A percentile compares a stretch with the other conserved stretches of the same genome.
phyloP scores from a whole-genome alignment of 805 yeast genomes.

The Candida khao-thaluensis region DNA sequence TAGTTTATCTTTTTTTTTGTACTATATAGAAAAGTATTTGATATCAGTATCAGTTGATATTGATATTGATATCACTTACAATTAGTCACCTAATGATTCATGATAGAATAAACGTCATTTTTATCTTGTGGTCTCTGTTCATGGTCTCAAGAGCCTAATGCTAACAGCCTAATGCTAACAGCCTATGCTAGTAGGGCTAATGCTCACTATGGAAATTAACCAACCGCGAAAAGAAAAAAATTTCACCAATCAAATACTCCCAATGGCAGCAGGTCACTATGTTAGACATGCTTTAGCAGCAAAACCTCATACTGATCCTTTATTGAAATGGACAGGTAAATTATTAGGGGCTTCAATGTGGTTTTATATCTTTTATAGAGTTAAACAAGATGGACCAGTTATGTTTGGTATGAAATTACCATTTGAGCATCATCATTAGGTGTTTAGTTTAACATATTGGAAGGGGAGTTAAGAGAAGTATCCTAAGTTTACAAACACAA shows the following conservation, averaged over 20 bases:
- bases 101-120: conserved; percentile 7
- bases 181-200: too few species aligned
- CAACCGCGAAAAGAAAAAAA: conserved; percentile 1
- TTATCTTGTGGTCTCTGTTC: not conserved
- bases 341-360: conserved; percentile 82
- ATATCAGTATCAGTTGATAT: too few species aligned
- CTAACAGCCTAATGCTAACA: too few species aligned
- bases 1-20: too few species aligned
- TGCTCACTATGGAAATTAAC: too few species aligned
- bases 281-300: conserved; percentile 61
- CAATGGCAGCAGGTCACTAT: conserved; percentile 43
- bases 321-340: conserved; percentile 60
- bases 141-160: too few species aligned
- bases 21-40: conserved; percentile 1
- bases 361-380: conserved; percentile 83
- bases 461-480: too few species aligned
- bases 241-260: conserved; percentile 9
- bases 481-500: too few species aligned
- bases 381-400: conserved; percentile 68
- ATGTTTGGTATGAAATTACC: conserved; percentile 50
- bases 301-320: conserved; percentile 61
- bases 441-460: too few species aligned
- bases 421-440: conserved; percentile 33
- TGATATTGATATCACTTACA: too few species aligned
- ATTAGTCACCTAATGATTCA: conserved; percentile 3